Evolutionary conservation across 352 stramenopile species (phyloP).

Genomic region (Globisporangium alternatum): DNA sequence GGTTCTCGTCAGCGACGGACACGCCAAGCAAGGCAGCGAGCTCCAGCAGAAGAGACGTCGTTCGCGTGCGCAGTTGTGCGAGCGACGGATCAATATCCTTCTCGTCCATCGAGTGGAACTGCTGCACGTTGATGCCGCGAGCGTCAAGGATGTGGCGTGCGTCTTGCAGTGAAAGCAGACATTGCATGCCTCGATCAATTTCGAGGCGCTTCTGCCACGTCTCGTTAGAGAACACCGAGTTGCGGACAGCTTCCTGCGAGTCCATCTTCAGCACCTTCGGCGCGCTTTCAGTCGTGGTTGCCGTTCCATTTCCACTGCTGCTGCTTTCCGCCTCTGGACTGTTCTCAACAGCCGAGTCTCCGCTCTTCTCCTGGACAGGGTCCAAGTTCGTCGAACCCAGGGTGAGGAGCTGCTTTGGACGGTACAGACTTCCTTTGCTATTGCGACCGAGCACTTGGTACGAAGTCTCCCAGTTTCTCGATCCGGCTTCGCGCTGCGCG

Average conservation of each 20-base stretch:
- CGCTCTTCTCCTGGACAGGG: constrained; percentile 11
- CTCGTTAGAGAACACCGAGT: constrained; percentile 74
- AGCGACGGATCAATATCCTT: constrained; percentile 71
- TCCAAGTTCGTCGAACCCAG: constrained; percentile 25
- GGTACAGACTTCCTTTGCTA: constrained; percentile 75
- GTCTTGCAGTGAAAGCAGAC: constrained; percentile 76
- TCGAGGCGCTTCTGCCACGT: constrained; percentile 69
- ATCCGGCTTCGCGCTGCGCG: constrained; percentile 59
- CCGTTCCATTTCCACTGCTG: not conserved
- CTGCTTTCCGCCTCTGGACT: not conserved
- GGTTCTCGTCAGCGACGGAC: constrained; percentile 12
- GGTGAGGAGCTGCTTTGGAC: constrained; percentile 66
- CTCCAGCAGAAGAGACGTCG: constrained; percentile 67
- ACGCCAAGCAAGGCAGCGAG: constrained; percentile 66
- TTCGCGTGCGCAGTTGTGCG: constrained; percentile 58
- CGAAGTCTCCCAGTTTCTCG: constrained; percentile 69
- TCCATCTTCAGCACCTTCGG: constrained; percentile 62
- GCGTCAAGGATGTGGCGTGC: constrained; percentile 80
- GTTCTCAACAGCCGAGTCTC: constrained; percentile 12
- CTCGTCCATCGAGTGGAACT: constrained; percentile 80
- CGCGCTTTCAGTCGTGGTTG: constrained; percentile 3
- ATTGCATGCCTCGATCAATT: constrained; percentile 73
- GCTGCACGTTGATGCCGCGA: constrained; percentile 79
- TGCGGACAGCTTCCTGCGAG: constrained; percentile 28
- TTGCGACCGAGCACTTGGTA: constrained; percentile 78